Conservation (phyloP, 116 monocot genomes). For the Cymodocea nodosa region DNA sequence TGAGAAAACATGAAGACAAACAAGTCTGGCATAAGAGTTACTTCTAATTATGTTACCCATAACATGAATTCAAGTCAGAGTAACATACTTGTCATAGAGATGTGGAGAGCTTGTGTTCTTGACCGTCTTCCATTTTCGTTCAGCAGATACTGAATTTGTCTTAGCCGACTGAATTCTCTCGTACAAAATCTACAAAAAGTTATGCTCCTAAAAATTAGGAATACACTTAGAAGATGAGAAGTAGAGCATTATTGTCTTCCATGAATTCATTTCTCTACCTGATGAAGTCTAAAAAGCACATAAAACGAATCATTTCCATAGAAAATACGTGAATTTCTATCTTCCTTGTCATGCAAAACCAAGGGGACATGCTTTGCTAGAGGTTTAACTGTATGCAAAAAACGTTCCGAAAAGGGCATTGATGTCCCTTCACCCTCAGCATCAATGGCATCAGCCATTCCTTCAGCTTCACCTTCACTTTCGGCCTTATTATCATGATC, state of each 20-base stretch:
- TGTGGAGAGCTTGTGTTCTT: slow-evolving; percentile 48
- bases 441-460: slow-evolving; percentile 61
- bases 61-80: background rate
- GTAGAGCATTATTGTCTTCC: background rate
- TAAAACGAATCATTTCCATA: slow-evolving; percentile 99
- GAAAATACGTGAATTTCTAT: slow-evolving; percentile 51
- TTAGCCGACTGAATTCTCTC: slow-evolving; percentile 89
- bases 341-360: slow-evolving; percentile 39
- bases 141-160: slow-evolving; percentile 60
- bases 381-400: slow-evolving; percentile 57
- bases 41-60: no score
- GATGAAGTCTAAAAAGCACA: slow-evolving; percentile 90
- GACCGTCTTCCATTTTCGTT: slow-evolving; percentile 67
- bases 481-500: slow-evolving; percentile 75
- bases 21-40: background rate
- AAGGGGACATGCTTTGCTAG: slow-evolving; percentile 80
- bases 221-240: no score
- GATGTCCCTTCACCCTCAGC: slow-evolving; percentile 41
- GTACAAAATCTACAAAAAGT: slow-evolving; percentile 68
- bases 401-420: slow-evolving; percentile 56
- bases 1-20: background rate
- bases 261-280: slow-evolving; percentile 24
- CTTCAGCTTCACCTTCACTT: slow-evolving; percentile 97
- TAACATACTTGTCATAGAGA: slow-evolving; percentile 70
- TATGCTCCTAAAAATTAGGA: background rate